Evolutionary conservation across 2,329 filamentous ascomycete genomes (phyloP).

Genomic region (Neofusicoccum laricinum): DNA sequence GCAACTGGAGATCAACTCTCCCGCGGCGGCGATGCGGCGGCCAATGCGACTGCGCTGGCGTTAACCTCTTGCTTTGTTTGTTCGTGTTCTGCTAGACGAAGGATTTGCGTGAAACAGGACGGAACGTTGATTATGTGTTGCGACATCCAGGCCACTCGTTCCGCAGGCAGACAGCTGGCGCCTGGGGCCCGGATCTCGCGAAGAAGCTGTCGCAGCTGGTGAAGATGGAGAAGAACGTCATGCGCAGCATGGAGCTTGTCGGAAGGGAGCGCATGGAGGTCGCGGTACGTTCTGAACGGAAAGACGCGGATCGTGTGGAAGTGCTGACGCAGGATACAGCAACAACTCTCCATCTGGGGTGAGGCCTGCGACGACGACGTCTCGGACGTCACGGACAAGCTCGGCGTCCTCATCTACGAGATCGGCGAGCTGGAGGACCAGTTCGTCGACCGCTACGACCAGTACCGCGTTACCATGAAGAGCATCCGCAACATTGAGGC

Average conservation of each 20-base stretch:
- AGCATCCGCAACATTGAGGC: constrained; percentile 99
- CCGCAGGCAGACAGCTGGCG: constrained; percentile 70
- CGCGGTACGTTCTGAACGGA: constrained; percentile 63
- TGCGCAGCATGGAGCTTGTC: constrained; percentile 95
- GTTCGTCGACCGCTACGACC: constrained; percentile 97
- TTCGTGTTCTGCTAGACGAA: constrained; percentile 6
- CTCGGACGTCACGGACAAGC: constrained; percentile 97
- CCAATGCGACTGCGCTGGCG: background rate
- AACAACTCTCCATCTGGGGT: constrained; percentile 99
- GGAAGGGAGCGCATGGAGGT: constrained; percentile 97
- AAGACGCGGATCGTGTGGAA: no score
- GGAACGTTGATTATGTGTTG: constrained; percentile 13
- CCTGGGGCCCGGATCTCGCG: constrained; percentile 81
- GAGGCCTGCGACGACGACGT: constrained; percentile 95
- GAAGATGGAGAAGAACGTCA: constrained; percentile 99
- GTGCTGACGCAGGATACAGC: constrained; percentile 49
- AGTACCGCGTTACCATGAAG: constrained; percentile 99
- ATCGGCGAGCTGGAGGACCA: constrained; percentile 98
- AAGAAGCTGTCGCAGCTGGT: constrained; percentile 98
- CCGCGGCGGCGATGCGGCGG: background rate
- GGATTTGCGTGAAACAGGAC: background rate
- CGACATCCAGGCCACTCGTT: constrained; percentile 61
- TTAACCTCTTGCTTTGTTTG: background rate
- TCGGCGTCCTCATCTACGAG: constrained; percentile 95
- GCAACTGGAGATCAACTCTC: background rate